Conservation (phyloP, 2,329 filamentous ascomycete genomes). For the Zalaria obscura region DNA sequence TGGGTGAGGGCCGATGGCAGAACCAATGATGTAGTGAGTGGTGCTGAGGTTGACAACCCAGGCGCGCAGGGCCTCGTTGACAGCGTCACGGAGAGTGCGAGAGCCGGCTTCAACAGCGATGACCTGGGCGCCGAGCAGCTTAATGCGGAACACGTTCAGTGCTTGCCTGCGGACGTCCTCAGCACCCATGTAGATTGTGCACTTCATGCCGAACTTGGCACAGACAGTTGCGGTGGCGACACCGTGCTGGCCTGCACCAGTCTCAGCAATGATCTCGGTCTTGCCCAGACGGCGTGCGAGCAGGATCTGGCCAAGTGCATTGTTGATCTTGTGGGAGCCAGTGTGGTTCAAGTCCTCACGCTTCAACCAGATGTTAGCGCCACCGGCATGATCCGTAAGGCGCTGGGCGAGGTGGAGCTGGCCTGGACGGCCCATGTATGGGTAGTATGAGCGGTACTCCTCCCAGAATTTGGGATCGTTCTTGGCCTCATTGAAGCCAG, state of each 20-base stretch:
- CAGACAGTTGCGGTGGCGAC: conserved; percentile 95
- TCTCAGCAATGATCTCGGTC: conserved; percentile 95
- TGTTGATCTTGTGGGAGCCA: conserved; percentile 99
- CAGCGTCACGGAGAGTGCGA: conserved; percentile 47
- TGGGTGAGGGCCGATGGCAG: conserved; percentile 90
- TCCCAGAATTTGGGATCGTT: conserved; percentile 92
- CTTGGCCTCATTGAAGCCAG: conserved; percentile 75
- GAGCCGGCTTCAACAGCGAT: conserved; percentile 86
- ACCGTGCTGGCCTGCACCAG: conserved; percentile 92
- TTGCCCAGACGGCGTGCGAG: conserved; percentile 78
- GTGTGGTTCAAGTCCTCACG: conserved; percentile 96
- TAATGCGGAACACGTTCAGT: conserved; percentile 97
- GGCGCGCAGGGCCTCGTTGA: conserved; percentile 87
- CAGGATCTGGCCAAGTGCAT: conserved; percentile 84
- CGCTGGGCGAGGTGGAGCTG: conserved; percentile 81
- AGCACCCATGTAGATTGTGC: conserved; percentile 95
- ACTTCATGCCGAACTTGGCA: conserved; percentile 96
- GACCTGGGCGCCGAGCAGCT: conserved; percentile 83
- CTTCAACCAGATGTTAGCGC: conserved; percentile 96
- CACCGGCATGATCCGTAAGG: conserved; percentile 75
- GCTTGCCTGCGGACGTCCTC: conserved; percentile 95
- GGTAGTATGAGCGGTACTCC: conserved; percentile 89
- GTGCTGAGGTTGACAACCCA: conserved; percentile 90
- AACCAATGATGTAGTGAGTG: conserved; percentile 97
- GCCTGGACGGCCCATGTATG: conserved; percentile 91